Percentiles rank a stretch among this genome's conserved stretches.
Conservation (phyloP, 2,329 filamentous ascomycete species). For the Uncinocarpus reesii region DNA sequence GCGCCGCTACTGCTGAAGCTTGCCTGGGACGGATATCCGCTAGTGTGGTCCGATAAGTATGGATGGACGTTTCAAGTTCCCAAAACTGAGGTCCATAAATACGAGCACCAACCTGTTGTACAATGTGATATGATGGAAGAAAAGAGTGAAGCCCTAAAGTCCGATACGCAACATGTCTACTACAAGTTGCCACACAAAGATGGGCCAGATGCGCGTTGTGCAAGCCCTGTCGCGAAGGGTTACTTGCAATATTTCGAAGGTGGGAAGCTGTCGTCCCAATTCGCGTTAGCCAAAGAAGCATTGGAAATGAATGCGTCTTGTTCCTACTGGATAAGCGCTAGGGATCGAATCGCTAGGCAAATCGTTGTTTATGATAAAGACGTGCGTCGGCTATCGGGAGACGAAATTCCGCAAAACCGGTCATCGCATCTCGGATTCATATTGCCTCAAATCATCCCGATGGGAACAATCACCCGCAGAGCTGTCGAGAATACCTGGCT, state of each 20-base stretch:
- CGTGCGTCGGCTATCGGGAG: slow-evolving; percentile 22
- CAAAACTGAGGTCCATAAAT: slow-evolving; percentile 50
- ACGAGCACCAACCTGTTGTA: slow-evolving; percentile 60
- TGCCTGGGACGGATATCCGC: slow-evolving; percentile 77
- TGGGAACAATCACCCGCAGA: slow-evolving; percentile 91
- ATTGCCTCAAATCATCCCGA: slow-evolving; percentile 87
- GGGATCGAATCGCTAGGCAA: slow-evolving; percentile 87
- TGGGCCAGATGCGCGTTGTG: slow-evolving; percentile 72
- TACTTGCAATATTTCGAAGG: slow-evolving; percentile 88
- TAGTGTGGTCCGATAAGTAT: slow-evolving; percentile 86
- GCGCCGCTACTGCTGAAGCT: slow-evolving; percentile 75
- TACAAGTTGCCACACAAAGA: slow-evolving; percentile 97
- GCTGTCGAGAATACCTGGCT: slow-evolving; percentile 98
- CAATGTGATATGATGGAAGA: slow-evolving; percentile 67
- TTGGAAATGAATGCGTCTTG: slow-evolving; percentile 98
- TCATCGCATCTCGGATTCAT: slow-evolving; percentile 61
- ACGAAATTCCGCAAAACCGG: slow-evolving; percentile 19
- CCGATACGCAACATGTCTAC: slow-evolving; percentile 59
- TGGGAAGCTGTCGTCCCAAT: slow-evolving; percentile 77
- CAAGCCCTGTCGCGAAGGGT: slow-evolving; percentile 79
- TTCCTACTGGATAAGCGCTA: slow-evolving; percentile 96
- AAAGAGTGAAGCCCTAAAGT: slow-evolving; percentile 52
- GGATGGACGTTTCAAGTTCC: slow-evolving; percentile 87
- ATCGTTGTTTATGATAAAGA: slow-evolving; percentile 83
- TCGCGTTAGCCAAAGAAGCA: slow-evolving; percentile 81